These are phyloP conservation scores for Glaciozyma martinii DNA, from an alignment of 768 basidiomycete genomes.

Conservation along the genomic window DNA sequence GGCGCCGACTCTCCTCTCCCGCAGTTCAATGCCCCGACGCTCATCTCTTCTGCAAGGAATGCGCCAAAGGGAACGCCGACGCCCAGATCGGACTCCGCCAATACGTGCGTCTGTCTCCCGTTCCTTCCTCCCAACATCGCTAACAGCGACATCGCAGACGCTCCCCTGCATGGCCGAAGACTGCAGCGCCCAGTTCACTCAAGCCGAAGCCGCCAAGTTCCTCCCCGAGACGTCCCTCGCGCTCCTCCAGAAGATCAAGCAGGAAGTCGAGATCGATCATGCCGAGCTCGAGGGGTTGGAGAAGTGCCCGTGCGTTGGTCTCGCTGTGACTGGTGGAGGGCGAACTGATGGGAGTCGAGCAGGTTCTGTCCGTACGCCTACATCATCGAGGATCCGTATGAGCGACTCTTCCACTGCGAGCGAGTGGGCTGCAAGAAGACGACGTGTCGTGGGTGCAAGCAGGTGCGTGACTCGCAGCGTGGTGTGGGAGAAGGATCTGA, in stretches of 20 bases:
- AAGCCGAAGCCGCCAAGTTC: constrained; percentile 9
- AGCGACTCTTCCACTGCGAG: constrained; percentile 30
- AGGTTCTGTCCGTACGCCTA: constrained; percentile 32
- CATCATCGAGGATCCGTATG: constrained; percentile 30
- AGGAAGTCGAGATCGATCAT: constrained; percentile 29
- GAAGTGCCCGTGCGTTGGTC: constrained; percentile 20
- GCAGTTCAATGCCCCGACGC: constrained; percentile 26
- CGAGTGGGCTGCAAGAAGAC: constrained; percentile 15
- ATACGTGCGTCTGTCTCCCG: constrained; percentile 13
- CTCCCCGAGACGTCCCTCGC: constrained; percentile 14
- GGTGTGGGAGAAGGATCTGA: no score
- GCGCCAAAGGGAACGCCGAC: constrained; percentile 24
- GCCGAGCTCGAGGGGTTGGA: constrained; percentile 24
- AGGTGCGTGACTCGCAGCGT: constrained; percentile 4
- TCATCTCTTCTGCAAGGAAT: constrained; percentile 33
- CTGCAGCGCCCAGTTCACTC: constrained; percentile 27
- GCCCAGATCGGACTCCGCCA: constrained; percentile 26
- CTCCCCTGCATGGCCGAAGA: constrained; percentile 31
- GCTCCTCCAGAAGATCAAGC: constrained; percentile 30
- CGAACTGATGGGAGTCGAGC: background rate
- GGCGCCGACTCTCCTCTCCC: background rate
- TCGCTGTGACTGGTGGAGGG: background rate
- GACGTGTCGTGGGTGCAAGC: constrained; percentile 31
- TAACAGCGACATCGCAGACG: constrained; percentile 4
- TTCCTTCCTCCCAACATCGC: background rate